Conservation (phyloP, 768 basidiomycete genomes). For the Dentipellis fragilis region DNA sequence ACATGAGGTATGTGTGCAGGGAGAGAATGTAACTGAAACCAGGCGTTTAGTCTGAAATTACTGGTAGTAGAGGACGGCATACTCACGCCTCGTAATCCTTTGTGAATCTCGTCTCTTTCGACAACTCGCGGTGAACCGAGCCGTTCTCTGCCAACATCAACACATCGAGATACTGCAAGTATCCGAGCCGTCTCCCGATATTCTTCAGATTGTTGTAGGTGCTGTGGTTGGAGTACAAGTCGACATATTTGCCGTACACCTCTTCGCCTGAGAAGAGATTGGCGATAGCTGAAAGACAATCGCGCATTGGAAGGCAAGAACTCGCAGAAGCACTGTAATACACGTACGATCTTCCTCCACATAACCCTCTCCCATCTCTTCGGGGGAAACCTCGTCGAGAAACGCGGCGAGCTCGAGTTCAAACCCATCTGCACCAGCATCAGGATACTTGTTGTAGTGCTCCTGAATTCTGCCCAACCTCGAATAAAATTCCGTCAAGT, state of each 20-base stretch:
- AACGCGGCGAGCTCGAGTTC: slow-evolving; percentile 76
- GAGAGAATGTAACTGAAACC: slow-evolving; percentile 66
- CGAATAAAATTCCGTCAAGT: slow-evolving; percentile 91
- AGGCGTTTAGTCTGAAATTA: not conserved
- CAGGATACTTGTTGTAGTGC: slow-evolving; percentile 93
- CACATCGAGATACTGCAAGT: slow-evolving; percentile 88
- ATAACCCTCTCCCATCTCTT: slow-evolving; percentile 57
- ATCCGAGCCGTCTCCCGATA: slow-evolving; percentile 73
- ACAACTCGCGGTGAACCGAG: slow-evolving; percentile 56
- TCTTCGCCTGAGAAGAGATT: slow-evolving; percentile 95
- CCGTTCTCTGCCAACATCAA: slow-evolving; percentile 57
- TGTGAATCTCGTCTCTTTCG: slow-evolving; percentile 53
- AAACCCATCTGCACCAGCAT: slow-evolving; percentile 71
- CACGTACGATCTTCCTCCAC: slow-evolving; percentile 85
- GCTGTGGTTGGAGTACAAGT: slow-evolving; percentile 82
- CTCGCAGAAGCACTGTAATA: slow-evolving; percentile 20
- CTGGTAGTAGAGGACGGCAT: not conserved
- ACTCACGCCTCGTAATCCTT: slow-evolving; percentile 77
- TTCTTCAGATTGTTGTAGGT: slow-evolving; percentile 86
- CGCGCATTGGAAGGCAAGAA: slow-evolving; percentile 1
- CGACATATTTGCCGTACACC: slow-evolving; percentile 88
- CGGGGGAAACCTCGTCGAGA: slow-evolving; percentile 67
- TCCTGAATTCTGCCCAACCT: slow-evolving; percentile 95
- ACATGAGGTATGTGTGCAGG: slow-evolving; percentile 75
- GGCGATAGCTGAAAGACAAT: slow-evolving; percentile 47